Evolutionary conservation across 805 yeast genomes (phyloP), one percentile per base, ranked within the genome.

Genomic region (Zygosaccharomyces kombuchaensis): DNA sequence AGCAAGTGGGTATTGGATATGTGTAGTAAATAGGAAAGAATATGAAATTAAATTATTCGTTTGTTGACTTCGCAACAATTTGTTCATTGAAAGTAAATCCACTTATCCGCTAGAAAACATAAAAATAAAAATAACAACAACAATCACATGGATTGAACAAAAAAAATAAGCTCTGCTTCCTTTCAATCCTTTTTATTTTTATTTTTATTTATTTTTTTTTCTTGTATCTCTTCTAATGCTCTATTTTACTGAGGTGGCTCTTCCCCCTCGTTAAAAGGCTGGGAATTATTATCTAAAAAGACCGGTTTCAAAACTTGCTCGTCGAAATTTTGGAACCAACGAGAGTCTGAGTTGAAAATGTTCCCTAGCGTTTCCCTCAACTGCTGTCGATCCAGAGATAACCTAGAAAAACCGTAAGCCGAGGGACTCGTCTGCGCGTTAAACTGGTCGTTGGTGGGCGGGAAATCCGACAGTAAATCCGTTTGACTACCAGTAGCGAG

Each of bases 291-390:
- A 56, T 91, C 98, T 47, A 90, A 74, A 43, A 91, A 75, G 0
- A 88, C 96, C 1, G 97, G 97, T 64, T 90, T 90, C 57, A 93
- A 73, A 17, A 93, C 93, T 61, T 87, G 87, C 57, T 93, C 96
- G 62, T 93, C 99, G 60, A 93, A 87, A 56, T 80, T 84, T 16
- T 87, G 84, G 65, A 93, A 93, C 98, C 99, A 91, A 61, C 78
- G 82, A 9, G 90, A 85, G 45, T 63, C 67, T 21, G 66, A 47
- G 16, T 51, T 54, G 34, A 62, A 62, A 22, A 64, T 46, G 9
- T 51, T 58, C 16, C 60, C 59, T 21, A 63, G 36, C 5, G 58
- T 48, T 9, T 52, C 54, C 40, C 46, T 50, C 3, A 56, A 25
- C 6, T 45, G 52, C 27, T 47, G 51, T 14, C 51, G 42, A 30